phyloP scores from a whole-genome alignment of 1,139 yeast genomes.

The Saccharomyces hybrid region DNA sequence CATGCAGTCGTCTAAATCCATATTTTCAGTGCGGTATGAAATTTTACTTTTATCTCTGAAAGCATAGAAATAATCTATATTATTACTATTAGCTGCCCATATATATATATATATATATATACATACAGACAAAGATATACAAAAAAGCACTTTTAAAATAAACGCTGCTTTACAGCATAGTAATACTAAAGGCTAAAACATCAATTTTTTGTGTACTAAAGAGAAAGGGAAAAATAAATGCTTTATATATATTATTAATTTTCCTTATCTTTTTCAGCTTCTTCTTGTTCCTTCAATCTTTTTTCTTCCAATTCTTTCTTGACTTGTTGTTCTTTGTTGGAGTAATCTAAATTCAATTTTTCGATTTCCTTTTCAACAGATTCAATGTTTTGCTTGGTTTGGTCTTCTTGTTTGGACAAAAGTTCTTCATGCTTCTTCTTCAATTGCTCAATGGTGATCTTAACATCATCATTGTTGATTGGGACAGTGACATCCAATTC shows the following conservation, averaged over 20 bases:
- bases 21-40: background rate
- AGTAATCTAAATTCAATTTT: conserved; percentile 40
- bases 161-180: too few species aligned
- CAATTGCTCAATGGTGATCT: conserved; percentile 58
- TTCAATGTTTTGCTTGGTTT: conserved; percentile 67
- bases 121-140: background rate
- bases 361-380: conserved; percentile 72
- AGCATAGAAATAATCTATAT: background rate
- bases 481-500: conserved; percentile 79
- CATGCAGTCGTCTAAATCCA: background rate
- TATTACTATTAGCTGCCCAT: background rate
- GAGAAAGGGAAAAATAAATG: background rate
- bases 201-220: background rate
- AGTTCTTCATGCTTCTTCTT: conserved; percentile 67
- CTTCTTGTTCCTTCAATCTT: conserved; percentile 26
- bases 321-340: conserved; percentile 34
- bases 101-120: background rate
- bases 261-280: conserved; percentile 3
- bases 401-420: conserved; percentile 70
- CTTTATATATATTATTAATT: background rate
- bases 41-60: background rate
- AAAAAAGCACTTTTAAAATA: background rate
- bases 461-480: conserved; percentile 64
- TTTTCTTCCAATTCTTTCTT: conserved; percentile 34
- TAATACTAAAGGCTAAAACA: background rate